These are phyloP conservation scores for Carex cristatella DNA, from an alignment of 176 grass and related monocot genomes.

Conservation along the genomic window DNA sequence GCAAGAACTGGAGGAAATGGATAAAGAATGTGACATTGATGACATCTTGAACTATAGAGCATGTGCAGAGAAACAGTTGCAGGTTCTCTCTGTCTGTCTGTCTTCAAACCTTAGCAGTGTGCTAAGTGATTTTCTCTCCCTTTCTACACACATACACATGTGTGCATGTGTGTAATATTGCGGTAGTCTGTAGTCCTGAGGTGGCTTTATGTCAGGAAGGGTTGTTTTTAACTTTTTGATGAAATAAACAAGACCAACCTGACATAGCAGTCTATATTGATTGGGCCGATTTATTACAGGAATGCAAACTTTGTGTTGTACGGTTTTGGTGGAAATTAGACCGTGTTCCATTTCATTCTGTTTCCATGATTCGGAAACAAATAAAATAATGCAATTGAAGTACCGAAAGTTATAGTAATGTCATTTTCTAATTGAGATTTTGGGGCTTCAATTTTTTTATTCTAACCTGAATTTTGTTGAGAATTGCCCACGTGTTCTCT, in stretches of 20 bases:
- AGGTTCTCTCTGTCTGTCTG: constrained; percentile 42
- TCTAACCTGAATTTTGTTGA: not conserved
- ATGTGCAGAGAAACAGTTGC: constrained; percentile 69
- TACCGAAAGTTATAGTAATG: not conserved
- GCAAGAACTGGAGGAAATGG: constrained; percentile 78
- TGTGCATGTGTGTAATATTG: not conserved
- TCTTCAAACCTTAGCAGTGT: not conserved
- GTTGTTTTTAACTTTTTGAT: not conserved
- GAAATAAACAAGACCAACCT: not conserved
- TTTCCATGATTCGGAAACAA: not conserved
- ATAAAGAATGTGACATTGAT: constrained; percentile 89
- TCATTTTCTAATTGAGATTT: not conserved
- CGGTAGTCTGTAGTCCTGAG: not conserved
- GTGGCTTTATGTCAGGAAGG: not conserved
- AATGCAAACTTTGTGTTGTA: not conserved
- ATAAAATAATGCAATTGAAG: not conserved
- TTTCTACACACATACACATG: no score
- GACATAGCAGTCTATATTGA: not conserved
- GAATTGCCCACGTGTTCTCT: not conserved
- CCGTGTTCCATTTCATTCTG: not conserved
- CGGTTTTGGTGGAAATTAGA: not conserved
- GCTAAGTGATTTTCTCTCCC: no score
- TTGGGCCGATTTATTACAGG: not conserved
- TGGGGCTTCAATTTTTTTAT: constrained; percentile 1
- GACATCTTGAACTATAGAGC: constrained; percentile 91